These are phyloP conservation scores for Emergomyces pasteurianus DNA, from an alignment of 2,329 filamentous ascomycete genomes.

Conservation along the genomic window DNA sequence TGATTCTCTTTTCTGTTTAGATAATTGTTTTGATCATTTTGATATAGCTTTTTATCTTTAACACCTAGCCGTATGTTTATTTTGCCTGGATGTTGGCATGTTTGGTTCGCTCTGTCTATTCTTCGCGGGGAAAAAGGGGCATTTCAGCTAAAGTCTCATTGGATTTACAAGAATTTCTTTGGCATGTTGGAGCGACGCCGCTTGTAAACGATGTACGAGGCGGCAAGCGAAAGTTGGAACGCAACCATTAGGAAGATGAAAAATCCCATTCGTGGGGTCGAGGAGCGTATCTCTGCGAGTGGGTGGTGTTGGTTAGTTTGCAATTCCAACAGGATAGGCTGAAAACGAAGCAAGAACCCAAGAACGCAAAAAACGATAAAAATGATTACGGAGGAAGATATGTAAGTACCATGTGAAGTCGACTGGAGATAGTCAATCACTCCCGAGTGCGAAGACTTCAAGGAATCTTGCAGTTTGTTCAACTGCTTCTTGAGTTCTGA, in stretches of 20 bases:
- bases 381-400: neutral
- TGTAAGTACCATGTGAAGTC: conserved; percentile 38
- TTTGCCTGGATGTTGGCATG: neutral
- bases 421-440: conserved; percentile 42
- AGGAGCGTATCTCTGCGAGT: conserved; percentile 38
- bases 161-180: conserved; percentile 74
- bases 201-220: conserved; percentile 67
- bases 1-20: neutral
- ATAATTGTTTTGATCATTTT: neutral
- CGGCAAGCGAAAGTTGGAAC: conserved; percentile 60
- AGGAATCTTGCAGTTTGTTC: conserved; percentile 40
- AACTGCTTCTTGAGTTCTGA: conserved; percentile 47
- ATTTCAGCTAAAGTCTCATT: neutral
- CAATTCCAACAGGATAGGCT: conserved; percentile 20
- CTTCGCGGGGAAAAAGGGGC: neutral
- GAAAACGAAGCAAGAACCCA: conserved; percentile 10
- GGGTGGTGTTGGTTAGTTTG: conserved; percentile 19
- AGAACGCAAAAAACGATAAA: neutral
- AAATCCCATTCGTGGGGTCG: conserved; percentile 46
- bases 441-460: conserved; percentile 43
- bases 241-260: conserved; percentile 61
- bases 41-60: too few species aligned
- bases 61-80: too few species aligned
- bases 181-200: conserved; percentile 59
- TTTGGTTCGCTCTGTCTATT: neutral